Evolutionary conservation across 495 filamentous ascomycete genomes (phyloP).

Genomic region (Polyplosphaeria fusca): DNA sequence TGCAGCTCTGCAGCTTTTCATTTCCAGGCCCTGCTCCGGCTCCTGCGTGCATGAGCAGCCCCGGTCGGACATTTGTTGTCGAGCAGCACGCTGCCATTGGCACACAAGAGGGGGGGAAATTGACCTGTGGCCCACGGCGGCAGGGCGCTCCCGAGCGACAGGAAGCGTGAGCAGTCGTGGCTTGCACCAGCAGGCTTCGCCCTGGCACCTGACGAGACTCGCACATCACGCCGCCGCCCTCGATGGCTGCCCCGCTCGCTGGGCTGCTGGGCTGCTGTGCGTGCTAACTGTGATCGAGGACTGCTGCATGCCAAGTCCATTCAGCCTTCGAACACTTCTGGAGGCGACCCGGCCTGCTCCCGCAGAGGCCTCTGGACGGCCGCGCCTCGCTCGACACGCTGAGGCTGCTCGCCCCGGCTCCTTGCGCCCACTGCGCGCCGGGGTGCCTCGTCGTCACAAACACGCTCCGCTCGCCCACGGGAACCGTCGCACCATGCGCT

Average conservation of each 20-base stretch:
- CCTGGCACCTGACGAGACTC: slow-evolving; percentile 1
- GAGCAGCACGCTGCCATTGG: neutral
- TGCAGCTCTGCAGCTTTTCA: no score
- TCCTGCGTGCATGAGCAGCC: no score
- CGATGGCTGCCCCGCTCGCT: neutral
- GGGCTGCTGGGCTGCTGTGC: neutral
- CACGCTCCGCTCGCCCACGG: no score
- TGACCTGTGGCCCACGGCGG: neutral
- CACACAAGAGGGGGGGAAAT: slow-evolving; percentile 2
- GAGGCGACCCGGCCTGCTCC: slow-evolving; percentile 27
- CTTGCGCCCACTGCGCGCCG: no score
- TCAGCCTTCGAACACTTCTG: slow-evolving; percentile 8
- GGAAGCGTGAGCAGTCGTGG: slow-evolving; percentile 6
- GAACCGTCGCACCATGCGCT: slow-evolving; percentile 14
- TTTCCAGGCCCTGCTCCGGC: no score
- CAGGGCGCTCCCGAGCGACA: slow-evolving; percentile 18
- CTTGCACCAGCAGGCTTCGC: neutral
- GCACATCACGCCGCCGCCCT: slow-evolving; percentile 4
- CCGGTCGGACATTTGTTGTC: neutral
- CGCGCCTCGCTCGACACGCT: no score
- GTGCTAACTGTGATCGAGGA: slow-evolving; percentile 11
- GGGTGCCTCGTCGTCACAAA: no score
- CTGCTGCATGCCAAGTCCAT: slow-evolving; percentile 9
- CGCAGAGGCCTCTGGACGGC: neutral
- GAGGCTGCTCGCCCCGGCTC: neutral